Evolutionary conservation across 2,329 filamentous ascomycete genomes (phyloP).

Genomic region (Cercospora nicotianae): DNA sequence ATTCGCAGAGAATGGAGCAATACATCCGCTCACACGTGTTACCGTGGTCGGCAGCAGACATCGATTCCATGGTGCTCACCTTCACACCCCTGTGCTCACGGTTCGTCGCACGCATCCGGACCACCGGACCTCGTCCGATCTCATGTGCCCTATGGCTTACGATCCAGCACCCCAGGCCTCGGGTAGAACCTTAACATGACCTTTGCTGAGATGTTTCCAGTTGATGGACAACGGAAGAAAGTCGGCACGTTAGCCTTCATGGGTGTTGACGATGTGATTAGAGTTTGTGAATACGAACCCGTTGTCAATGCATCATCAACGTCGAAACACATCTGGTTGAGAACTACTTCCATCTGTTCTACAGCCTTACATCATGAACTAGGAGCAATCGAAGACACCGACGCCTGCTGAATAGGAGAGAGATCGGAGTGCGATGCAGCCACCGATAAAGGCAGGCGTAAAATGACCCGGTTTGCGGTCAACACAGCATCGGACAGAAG

Average conservation of each 20-base stretch:
- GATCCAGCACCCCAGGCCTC: not conserved
- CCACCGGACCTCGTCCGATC: not conserved
- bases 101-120: not conserved
- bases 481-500: conserved; percentile 1
- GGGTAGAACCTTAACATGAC: not conserved
- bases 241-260: not conserved
- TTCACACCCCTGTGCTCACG: not conserved
- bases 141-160: not conserved
- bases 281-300: not conserved
- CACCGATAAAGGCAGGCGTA: not conserved
- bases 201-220: not conserved
- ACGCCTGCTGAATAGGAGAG: not conserved
- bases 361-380: not conserved
- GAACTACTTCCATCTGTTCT: not conserved
- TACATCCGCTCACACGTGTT: not conserved
- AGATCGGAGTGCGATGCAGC: not conserved
- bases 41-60: not conserved
- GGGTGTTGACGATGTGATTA: not conserved
- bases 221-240: not conserved
- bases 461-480: not conserved
- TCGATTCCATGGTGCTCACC: not conserved
- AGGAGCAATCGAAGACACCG: not conserved
- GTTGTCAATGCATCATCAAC: not conserved
- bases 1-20: not conserved
- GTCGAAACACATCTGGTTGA: not conserved